Percentiles rank a stretch among this genome's conserved stretches.
Conservation (phyloP, 345 rosid species). For the Melaleuca alternifolia region DNA sequence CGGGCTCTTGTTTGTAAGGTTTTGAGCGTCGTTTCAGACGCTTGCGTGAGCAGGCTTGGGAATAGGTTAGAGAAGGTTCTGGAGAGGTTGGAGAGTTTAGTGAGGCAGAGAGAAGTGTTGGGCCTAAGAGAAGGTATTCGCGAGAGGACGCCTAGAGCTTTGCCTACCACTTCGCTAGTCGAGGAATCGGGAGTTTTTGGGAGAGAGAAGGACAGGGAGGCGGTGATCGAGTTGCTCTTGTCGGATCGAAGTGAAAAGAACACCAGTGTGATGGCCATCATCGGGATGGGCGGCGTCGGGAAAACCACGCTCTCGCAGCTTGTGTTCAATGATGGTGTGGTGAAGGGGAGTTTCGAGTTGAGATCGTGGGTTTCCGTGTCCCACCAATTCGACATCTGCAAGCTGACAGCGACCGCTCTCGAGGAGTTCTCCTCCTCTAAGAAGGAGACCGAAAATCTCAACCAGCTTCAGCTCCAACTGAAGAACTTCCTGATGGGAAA, state of each 20-base stretch:
- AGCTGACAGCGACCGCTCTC: background rate
- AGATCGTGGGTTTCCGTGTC: conserved; percentile 12
- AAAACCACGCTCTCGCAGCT: conserved; percentile 17
- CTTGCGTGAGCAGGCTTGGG: background rate
- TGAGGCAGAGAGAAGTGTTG: background rate
- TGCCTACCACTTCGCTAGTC: background rate
- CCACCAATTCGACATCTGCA: background rate
- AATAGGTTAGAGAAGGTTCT: background rate
- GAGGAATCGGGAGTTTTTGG: conserved; percentile 5
- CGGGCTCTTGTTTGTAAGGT: background rate
- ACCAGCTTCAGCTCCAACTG: background rate
- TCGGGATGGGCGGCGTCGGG: conserved; percentile 16
- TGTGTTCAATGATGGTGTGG: conserved; percentile 2
- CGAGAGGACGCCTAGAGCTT: background rate
- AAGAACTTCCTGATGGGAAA: conserved; percentile 8
- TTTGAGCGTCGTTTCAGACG: background rate
- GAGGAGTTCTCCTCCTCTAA: background rate
- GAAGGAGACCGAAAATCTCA: background rate
- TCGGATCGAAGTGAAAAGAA: background rate
- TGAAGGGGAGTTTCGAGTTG: background rate
- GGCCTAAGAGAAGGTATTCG: background rate
- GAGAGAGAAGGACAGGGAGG: conserved; percentile 6
- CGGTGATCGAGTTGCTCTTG: background rate
- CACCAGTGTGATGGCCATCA: conserved; percentile 4
- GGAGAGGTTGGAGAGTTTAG: background rate